Evolutionary conservation across 805 yeast genomes (phyloP), one percentile per base, ranked within the genome.

Genomic region (Pichia membranifaciens): DNA sequence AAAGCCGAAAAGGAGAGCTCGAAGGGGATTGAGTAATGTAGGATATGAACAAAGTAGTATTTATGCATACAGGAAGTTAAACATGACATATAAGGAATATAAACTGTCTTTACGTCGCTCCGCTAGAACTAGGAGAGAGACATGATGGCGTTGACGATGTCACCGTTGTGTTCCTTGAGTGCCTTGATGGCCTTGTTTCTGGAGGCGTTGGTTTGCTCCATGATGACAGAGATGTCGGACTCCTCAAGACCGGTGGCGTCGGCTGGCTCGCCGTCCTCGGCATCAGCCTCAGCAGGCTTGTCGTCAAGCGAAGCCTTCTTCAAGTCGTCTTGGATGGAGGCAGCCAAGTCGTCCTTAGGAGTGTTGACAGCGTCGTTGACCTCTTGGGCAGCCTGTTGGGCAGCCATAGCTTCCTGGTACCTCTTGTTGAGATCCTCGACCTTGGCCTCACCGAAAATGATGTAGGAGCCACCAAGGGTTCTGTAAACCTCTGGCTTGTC

Each of bases 371-470:
- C 60, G 46, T 64, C 71, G 49, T 75, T 77, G 56, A 72, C 74
- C 53, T 71, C 73, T 58, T 71, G 71, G 53, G 77, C 78, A 59
- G 76, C 75, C 56, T 78, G 81, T 70, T 82, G 86, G 57, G 87
- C 87, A 65, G 86, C 86, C 69, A 83, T 86, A 54, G 86, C 84
- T 67, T 82, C 85, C 66, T 85, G 84, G 71, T 86, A 78, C 78
- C 89, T 83, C 73, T 87, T 82, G 74, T 83, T 81, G 72, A 89
- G 74, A 76, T 91, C 96, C 72, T 91, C 97, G 60, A 87, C 85
- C 79, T 88, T 87, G 67, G 96, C 95, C 75, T 90, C 97, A 74
- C 99, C 99, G 64, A 91, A 90, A 59, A 91, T 97, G 62, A 91
- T 83, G 78, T 86, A 93, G 60, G 95, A 84, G 68, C 97, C 96